Percentiles rank a stretch among this genome's conserved stretches.
Conservation (phyloP, 1,284 basidiomycete genomes). For the Ustilago vetiveriae region DNA sequence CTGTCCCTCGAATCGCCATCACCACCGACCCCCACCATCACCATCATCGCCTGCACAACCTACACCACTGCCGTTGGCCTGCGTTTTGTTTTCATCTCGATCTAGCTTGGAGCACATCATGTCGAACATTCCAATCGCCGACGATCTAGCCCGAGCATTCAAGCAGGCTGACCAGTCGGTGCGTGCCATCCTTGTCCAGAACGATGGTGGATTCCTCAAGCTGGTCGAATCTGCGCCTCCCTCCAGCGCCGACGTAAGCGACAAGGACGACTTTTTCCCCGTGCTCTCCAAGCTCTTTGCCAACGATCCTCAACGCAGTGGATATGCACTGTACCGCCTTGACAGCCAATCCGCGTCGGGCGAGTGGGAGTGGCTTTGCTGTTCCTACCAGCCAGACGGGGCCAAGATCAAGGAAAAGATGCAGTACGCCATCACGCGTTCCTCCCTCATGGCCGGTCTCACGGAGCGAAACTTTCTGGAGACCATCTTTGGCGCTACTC, state of each 20-base stretch:
- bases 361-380: conserved; percentile 60
- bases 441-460: conserved; percentile 50
- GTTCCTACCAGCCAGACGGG: conserved; percentile 57
- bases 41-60: too few relatives aligned
- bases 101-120: too few relatives aligned
- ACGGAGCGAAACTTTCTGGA: conserved; percentile 59
- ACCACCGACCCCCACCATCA: too few relatives aligned
- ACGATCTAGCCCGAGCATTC: conserved; percentile 37
- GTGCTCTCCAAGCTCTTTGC: conserved; percentile 48
- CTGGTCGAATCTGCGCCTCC: conserved; percentile 35
- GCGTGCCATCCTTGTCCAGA: conserved; percentile 56
- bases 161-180: conserved; percentile 26
- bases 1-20: too few relatives aligned
- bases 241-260: conserved; percentile 24
- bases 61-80: too few relatives aligned
- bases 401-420: conserved; percentile 63
- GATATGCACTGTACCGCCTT: conserved; percentile 57
- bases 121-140: conserved; percentile 47
- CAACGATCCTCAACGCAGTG: conserved; percentile 51
- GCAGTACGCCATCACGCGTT: conserved; percentile 55
- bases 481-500: conserved; percentile 54
- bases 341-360: conserved; percentile 57
- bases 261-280: conserved; percentile 50
- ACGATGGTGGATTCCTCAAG: conserved; percentile 47
- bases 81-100: too few relatives aligned